Evolutionary conservation across 306 rosid genomes (phyloP).

Genomic region (Nissolia schottii): DNA sequence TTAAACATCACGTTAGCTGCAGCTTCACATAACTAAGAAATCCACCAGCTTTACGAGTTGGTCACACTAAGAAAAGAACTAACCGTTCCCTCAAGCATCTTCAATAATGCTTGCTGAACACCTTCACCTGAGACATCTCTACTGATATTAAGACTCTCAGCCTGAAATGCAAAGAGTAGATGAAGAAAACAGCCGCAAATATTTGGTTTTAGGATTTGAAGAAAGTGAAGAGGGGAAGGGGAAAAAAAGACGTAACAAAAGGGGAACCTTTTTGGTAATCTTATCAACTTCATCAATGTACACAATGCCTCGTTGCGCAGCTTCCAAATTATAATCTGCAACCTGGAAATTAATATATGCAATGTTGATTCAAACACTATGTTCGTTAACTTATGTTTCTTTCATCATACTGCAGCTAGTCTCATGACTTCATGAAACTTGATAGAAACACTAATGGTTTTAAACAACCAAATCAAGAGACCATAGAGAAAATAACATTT

Average conservation of each 20-base stretch:
- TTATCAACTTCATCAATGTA: constrained; percentile 99
- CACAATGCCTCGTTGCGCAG: constrained; percentile 97
- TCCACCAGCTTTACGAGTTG: background rate
- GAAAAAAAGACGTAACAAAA: background rate
- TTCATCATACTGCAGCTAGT: background rate
- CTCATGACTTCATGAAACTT: background rate
- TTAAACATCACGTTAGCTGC: background rate
- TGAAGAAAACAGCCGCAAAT: background rate
- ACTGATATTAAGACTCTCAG: constrained; percentile 95
- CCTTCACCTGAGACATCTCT: constrained; percentile 99
- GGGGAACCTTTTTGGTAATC: constrained; percentile 86
- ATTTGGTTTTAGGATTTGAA: background rate
- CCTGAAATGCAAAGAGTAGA: constrained; percentile 50
- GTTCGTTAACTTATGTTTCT: background rate
- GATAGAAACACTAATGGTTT: background rate
- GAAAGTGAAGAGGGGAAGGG: background rate
- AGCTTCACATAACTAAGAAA: background rate
- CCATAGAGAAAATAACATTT: background rate
- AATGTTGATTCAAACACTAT: constrained; percentile 7
- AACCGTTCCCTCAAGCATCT: constrained; percentile 99
- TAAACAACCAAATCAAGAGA: background rate
- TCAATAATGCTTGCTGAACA: constrained; percentile 92
- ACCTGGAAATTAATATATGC: constrained; percentile 42
- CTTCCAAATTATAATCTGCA: constrained; percentile 92
- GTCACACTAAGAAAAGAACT: constrained; percentile 31